Evolutionary conservation across 192 early-diverging fungal genomes (phyloP), one percentile per base, ranked within the genome.

Genomic region (Backusella parvicylindrica): DNA sequence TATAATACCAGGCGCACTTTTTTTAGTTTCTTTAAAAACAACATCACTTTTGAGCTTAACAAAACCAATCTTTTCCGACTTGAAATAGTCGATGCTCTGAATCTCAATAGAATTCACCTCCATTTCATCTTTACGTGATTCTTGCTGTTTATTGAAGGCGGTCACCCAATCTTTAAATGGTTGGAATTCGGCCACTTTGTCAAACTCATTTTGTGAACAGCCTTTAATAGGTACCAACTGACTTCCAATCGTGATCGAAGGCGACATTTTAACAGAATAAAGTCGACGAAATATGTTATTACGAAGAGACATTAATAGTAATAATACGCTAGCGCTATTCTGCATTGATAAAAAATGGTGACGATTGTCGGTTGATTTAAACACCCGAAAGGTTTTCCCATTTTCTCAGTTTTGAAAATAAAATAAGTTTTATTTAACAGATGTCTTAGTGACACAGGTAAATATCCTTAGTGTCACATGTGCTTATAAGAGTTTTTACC

Each of bases 11-110:
- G 94, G 95, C 1, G 91, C 77, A 28, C 73, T 76, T 28, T 82
- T 83, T 6, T 84, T 86, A n/a, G 83, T 83, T 26, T 89, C 84
- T 15, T 70, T 73, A 12, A 84, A 77, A 23, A 71, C 47, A 0
- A 89, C 90, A 64, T 90, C 84, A 2, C 87, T 84, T 36, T 82
- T 75, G 47, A 95, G 86, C 78, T 96, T 95, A 4, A 93, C 68
- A 74, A 96, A 96, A 13, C 95, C 94, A 68, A 94, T 78, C 0
- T 87, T 86, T 9, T 81, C 73, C 0, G 84, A 80, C 35, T 77
- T 74, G 77, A 96, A 96, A 33, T 82, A 78, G 72, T 94, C 95
- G n/a, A 92, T 87, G 77, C 86, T 91, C 63, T 92, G 92, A 56
- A 96, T 78, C 30, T 86, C 84, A 63, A 95, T 79, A 13, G 81